Evolutionary conservation across 805 yeast genomes (phyloP).

Genomic region (Zygosaccharomyces gambellarensis): DNA sequence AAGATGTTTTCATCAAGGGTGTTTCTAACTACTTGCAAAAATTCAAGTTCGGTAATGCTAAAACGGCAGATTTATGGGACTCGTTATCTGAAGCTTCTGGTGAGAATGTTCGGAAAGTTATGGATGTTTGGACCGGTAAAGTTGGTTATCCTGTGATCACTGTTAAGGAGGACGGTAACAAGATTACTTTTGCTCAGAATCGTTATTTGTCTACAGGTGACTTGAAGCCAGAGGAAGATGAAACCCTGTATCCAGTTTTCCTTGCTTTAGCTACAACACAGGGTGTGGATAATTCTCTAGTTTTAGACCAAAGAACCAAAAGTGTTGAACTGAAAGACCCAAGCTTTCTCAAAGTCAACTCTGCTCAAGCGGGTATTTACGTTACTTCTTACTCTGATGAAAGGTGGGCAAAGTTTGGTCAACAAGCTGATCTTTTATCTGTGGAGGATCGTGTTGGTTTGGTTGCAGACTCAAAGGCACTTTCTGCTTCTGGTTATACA

Average conservation of each 20-base stretch:
- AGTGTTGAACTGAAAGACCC: constrained; percentile 42
- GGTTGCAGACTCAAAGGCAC: constrained; percentile 72
- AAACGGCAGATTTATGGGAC: constrained; percentile 73
- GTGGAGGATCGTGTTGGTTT: constrained; percentile 76
- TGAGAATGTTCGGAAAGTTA: constrained; percentile 62
- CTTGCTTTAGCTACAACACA: constrained; percentile 54
- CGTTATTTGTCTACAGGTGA: constrained; percentile 75
- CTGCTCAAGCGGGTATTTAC: constrained; percentile 69
- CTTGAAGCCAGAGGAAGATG: constrained; percentile 69
- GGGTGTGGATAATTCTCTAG: constrained; percentile 58
- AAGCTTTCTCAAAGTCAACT: constrained; percentile 63
- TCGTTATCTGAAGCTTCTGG: constrained; percentile 67
- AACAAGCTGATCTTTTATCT: constrained; percentile 52
- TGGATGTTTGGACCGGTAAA: constrained; percentile 78
- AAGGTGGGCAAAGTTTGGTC: constrained; percentile 65
- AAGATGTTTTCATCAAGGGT: constrained; percentile 70
- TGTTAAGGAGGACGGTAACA: constrained; percentile 53
- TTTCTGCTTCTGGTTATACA: constrained; percentile 66
- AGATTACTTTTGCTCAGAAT: constrained; percentile 58
- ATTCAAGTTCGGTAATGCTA: constrained; percentile 73
- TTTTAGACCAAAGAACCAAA: constrained; percentile 47
- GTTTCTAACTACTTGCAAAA: constrained; percentile 71
- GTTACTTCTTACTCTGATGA: constrained; percentile 65
- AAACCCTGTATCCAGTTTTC: constrained; percentile 64
- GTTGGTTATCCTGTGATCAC: constrained; percentile 72